A percentile compares a stretch with the other conserved stretches of the same genome.
Conservation (phyloP, 1,284 basidiomycete species). For the Rhizoctonia solani region DNA sequence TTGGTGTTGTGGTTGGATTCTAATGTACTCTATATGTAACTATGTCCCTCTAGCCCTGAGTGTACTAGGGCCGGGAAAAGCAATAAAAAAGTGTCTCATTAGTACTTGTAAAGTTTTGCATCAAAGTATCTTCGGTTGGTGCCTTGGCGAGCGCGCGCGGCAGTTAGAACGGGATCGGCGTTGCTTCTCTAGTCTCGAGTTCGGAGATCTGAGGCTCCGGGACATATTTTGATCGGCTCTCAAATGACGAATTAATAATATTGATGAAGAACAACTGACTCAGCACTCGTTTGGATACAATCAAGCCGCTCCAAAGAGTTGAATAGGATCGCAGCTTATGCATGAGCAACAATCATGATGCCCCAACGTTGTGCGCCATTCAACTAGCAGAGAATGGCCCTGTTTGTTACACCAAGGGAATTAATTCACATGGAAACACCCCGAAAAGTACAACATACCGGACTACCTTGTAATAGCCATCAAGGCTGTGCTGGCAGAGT, state of each 20-base stretch:
- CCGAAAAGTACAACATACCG: too few relatives aligned
- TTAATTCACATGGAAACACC: too few relatives aligned
- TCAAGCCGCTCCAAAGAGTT: too few relatives aligned
- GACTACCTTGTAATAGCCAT: not conserved
- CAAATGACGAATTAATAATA: not conserved
- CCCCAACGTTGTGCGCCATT: too few relatives aligned
- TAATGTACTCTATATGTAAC: slow-evolving; percentile 20
- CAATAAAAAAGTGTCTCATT: too few relatives aligned
- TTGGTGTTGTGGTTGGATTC: not conserved
- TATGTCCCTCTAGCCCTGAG: not conserved
- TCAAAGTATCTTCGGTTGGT: not conserved
- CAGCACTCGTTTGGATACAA: not conserved
- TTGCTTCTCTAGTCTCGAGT: not conserved
- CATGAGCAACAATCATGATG: too few relatives aligned
- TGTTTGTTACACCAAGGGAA: too few relatives aligned
- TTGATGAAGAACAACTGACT: not conserved
- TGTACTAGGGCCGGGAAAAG: too few relatives aligned
- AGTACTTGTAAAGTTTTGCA: not conserved
- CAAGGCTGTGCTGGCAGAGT: not conserved
- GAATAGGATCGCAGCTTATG: too few relatives aligned
- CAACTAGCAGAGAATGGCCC: too few relatives aligned
- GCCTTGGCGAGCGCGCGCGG: not conserved
- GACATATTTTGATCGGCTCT: not conserved
- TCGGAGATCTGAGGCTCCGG: not conserved
- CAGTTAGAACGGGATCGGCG: not conserved